Base-by-base conservation (phyloP, 352 stramenopile genomes). In the Globisporangium ultimum region DNA sequence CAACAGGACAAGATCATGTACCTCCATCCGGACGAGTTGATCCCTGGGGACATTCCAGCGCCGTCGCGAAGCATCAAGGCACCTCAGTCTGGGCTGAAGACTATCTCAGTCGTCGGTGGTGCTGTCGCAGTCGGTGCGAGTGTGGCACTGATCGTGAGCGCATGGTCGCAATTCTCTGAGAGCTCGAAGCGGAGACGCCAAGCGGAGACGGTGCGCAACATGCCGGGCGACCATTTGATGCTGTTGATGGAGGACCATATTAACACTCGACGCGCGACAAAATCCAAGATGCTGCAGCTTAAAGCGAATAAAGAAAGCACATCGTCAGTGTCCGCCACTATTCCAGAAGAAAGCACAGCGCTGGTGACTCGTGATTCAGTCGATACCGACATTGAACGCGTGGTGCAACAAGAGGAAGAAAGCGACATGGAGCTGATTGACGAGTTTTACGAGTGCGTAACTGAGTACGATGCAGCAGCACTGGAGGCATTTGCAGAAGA, bases 91-190 rank as follows among this genome's bases (percentile, higher is more conserved):
- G 74, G 80, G 4, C 48, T 92, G 34, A 68, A 71, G 60, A 84
- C 80, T 6, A 66, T 88, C 15, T 89, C 80, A 0, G 72, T 89
- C 0, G 75, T 95, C 0, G 86, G 86, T 53, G 86, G 86, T 28
- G 86, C 86, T 22, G 82, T 93, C 17, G 84, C 82, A 18, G 75
- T 95, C 28, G 84, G 84, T 20, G 86, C 84, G 48, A 87, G 84
- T 34, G 77, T 93, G 18, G 86, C 86, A 7, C 38, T 95, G 36
- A 84, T 88, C 36, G 80, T 93, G 21, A 87, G 74, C 60, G 86
- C 84, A 3, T 95, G 86, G 86, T 89, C 82, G 1, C 76, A 90
- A 52, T 93, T 91, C 67, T 89, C 80, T 4, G 84, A 92, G 11
- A 84, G 61, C 45, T 77, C 78, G 3, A 86, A 66, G 36, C 76